Conservation (phyloP, 805 yeast genomes). For the Candida suzukii region DNA sequence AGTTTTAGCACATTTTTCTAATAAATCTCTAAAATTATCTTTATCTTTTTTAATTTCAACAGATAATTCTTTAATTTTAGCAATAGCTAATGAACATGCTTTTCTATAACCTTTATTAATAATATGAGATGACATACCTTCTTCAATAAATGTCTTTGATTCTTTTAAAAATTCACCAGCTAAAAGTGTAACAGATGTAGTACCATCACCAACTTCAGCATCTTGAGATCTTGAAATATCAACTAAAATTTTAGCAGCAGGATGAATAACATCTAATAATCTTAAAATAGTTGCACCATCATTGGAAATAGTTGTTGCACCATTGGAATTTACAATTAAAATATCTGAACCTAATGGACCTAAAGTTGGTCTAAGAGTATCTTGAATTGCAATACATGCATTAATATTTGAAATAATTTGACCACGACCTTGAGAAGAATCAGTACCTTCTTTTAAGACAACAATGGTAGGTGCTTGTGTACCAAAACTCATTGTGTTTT, state of each 20-base stretch:
- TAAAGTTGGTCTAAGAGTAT: constrained; percentile 85
- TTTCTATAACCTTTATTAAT: constrained; percentile 82
- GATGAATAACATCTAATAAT: constrained; percentile 91
- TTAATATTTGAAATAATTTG: constrained; percentile 93
- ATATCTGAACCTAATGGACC: constrained; percentile 98
- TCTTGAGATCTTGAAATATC: constrained; percentile 95
- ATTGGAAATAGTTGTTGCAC: constrained; percentile 90
- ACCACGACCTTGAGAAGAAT: constrained; percentile 92
- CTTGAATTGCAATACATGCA: constrained; percentile 96
- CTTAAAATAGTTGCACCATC: constrained; percentile 97
- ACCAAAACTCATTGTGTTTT: constrained; percentile 64
- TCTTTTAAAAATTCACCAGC: constrained; percentile 95
- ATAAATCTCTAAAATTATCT: constrained; percentile 58
- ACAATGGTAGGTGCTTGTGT: constrained; percentile 97
- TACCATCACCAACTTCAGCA: constrained; percentile 98
- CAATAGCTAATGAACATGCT: constrained; percentile 74
- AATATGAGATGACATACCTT: constrained; percentile 88
- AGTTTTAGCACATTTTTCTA: constrained; percentile 90
- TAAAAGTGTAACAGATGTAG: constrained; percentile 88
- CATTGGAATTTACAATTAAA: constrained; percentile 73
- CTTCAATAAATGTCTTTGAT: constrained; percentile 86
- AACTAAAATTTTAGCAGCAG: constrained; percentile 94
- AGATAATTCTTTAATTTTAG: constrained; percentile 65
- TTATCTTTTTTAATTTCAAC: constrained; percentile 50
- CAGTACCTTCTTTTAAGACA: constrained; percentile 96